phyloP scores from a whole-genome alignment of 2,329 filamentous ascomycete species.

The Acephala macrosclerotiorum region DNA sequence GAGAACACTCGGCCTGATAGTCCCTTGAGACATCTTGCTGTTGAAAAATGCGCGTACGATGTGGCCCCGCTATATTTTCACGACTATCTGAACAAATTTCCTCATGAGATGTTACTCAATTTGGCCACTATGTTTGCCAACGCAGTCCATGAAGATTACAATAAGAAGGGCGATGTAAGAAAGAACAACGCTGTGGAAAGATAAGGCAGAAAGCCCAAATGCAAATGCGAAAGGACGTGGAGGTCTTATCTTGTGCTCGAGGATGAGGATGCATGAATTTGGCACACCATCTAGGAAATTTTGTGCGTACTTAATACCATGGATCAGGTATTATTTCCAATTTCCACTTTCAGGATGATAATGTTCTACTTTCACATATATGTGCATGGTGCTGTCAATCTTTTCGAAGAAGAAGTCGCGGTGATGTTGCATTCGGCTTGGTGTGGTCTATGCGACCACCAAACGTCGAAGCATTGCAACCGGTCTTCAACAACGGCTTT shows the following conservation, averaged over 20 bases:
- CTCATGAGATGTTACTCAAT: conserved; percentile 15
- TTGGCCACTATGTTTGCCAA: not conserved
- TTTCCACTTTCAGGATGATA: too few relatives aligned
- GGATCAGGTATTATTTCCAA: too few relatives aligned
- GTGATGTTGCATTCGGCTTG: too few relatives aligned
- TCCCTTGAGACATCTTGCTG: conserved; percentile 9
- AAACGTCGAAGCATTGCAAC: too few relatives aligned
- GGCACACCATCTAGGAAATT: too few relatives aligned
- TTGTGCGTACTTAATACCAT: too few relatives aligned
- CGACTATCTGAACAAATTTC: not conserved
- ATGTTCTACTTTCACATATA: too few relatives aligned
- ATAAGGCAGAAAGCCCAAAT: not conserved
- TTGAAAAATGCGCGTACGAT: conserved; percentile 4
- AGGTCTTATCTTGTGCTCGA: not conserved
- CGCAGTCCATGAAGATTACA: not conserved
- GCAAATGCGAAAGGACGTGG: not conserved
- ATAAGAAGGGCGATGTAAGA: not conserved
- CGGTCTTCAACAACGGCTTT: too few relatives aligned
- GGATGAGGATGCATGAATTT: too few relatives aligned
- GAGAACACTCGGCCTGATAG: conserved; percentile 12
- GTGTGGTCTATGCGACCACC: too few relatives aligned
- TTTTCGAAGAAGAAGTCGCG: too few relatives aligned
- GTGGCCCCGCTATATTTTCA: not conserved
- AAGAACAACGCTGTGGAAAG: not conserved
- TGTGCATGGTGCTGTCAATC: too few relatives aligned